phyloP scores from a whole-genome alignment of 176 grass and related monocot genomes.

The Canna indica region DNA sequence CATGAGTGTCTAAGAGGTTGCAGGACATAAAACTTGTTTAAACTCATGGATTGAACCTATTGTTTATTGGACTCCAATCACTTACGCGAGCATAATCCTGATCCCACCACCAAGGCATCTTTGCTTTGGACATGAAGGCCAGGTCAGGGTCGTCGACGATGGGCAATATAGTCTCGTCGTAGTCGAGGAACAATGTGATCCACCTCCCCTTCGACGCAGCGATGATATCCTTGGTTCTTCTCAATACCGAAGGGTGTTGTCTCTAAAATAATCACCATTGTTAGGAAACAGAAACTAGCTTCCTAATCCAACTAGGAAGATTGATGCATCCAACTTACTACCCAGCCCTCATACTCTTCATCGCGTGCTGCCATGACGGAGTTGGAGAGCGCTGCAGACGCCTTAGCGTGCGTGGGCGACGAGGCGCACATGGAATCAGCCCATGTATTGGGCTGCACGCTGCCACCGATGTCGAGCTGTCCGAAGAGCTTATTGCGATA shows the following conservation, averaged over 20 bases:
- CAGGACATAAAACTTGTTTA: no score
- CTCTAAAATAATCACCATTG: constrained; percentile 16
- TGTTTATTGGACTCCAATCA: no score
- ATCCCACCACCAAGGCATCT: no score
- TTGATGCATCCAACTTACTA: constrained; percentile 22
- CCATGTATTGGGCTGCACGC: neutral
- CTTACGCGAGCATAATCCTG: no score
- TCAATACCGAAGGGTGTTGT: constrained; percentile 58
- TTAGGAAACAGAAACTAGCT: neutral
- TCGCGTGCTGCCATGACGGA: constrained; percentile 10
- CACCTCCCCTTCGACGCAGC: constrained; percentile 42
- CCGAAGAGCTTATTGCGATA: constrained; percentile 29
- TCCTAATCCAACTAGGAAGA: neutral
- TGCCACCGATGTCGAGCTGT: constrained; percentile 31
- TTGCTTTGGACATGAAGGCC: no score
- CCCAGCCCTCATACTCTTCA: constrained; percentile 34
- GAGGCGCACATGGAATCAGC: constrained; percentile 54
- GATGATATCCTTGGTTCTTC: constrained; percentile 32
- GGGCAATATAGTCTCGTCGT: constrained; percentile 67
- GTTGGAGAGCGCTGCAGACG: neutral
- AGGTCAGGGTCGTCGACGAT: constrained; percentile 70
- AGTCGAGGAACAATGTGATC: constrained; percentile 67
- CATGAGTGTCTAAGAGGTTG: no score
- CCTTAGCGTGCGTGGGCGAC: constrained; percentile 28
- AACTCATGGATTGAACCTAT: no score